Evolutionary conservation across 306 rosid genomes (phyloP).

Genomic region (Medicago arabica): DNA sequence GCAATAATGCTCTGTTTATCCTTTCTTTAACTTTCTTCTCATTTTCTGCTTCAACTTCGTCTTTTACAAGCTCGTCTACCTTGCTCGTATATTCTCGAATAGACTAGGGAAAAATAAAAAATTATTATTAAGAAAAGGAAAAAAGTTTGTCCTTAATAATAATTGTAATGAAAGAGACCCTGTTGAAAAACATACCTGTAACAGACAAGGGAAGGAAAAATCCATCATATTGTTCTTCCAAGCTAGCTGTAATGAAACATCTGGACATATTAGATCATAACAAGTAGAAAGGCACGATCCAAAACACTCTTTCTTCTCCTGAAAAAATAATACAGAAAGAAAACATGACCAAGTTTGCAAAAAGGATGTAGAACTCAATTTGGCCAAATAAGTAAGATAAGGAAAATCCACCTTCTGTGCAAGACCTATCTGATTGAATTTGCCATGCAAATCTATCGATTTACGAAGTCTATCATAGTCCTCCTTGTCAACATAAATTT

Average conservation of each 20-base stretch:
- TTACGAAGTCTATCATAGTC: too few species aligned
- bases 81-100: constrained; percentile 87
- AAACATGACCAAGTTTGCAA: constrained; percentile 45
- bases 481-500: too few species aligned
- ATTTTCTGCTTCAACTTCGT: constrained; percentile 69
- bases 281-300: too few species aligned
- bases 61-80: constrained; percentile 83
- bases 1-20: constrained; percentile 77
- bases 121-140: too few species aligned
- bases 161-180: background rate
- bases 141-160: background rate
- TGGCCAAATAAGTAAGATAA: too few species aligned
- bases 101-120: constrained; percentile 43
- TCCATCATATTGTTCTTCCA: too few species aligned
- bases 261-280: too few species aligned
- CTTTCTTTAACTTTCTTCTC: constrained; percentile 83
- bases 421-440: too few species aligned
- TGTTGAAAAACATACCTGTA: constrained; percentile 57
- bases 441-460: too few species aligned
- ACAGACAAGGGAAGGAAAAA: constrained; percentile 84
- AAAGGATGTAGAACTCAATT: constrained; percentile 71
- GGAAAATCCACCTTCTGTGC: too few species aligned
- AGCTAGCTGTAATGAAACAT: too few species aligned
- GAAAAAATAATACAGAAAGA: constrained; percentile 36
- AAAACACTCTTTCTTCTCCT: constrained; percentile 96